Evolutionary conservation across 192 early-diverging fungal species (phyloP), one percentile per base, ranked within the genome.

Genomic region (Piromyces finnis): DNA sequence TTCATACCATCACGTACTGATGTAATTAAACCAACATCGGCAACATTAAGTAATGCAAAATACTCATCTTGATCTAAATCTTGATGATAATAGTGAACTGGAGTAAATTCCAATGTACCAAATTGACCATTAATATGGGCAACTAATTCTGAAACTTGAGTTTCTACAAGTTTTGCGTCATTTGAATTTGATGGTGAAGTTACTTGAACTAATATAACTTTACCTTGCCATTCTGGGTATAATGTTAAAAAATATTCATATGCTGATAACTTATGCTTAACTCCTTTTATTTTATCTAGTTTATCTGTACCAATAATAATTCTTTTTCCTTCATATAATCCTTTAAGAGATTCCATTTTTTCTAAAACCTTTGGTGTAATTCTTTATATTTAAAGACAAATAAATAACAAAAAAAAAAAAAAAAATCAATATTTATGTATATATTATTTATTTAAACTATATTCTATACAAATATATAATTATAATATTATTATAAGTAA

Each of bases 281-380:
- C 94, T 41, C 96, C 96, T 78, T 97, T 96, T 78, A 95, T 93
- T 79, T 94, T 91, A 85, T 99, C 97, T 79, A 98, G 85, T 83
- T 94, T 96, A 85, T 99, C 98, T 27, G 95, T 89, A n/a, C 96
- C 95, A 79, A 98, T 92, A 85, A 99, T 96, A 80, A 99, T 96
- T 79, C 89, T 91, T 85, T 98, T 98, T 35, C 88, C 94, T 77
- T 88, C 85, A 84, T 96, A 98, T 79, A 95, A 88, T 85, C 95
- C 93, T 28, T 86, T 86, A 29, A 99, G 92, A 14, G 88, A 84
- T 35, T 90, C 87, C 82, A 94, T 92, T 88, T 97, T 97, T 39
- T 92, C 87, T 35, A 84, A 51, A 0, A 99, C 97, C 6, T 83
- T 86, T 17, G 90, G 87, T 32, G 82, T 83, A 28, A 91, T 89